Percentiles rank a stretch among this genome's conserved stretches.
phyloP scores from a whole-genome alignment of 2,329 filamentous ascomycete species.

The Bipolaris oryzae region DNA sequence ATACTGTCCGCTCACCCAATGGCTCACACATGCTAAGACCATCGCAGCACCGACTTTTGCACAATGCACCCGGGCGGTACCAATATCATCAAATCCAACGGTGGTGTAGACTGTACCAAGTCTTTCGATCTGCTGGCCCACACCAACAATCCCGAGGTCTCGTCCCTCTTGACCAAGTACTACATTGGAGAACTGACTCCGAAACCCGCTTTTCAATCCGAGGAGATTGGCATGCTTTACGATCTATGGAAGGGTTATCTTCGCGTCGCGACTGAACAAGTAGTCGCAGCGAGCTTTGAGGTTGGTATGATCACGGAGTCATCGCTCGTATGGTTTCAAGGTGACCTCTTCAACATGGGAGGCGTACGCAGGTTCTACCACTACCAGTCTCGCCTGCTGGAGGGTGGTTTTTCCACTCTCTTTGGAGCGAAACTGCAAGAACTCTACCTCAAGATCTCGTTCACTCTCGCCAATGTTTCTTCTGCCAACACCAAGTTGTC shows the following conservation, averaged over 20 bases:
- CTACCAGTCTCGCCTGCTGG: constrained; percentile 32
- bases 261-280: constrained; percentile 27
- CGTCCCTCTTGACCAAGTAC: constrained; percentile 45
- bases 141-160: constrained; percentile 76
- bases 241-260: constrained; percentile 33
- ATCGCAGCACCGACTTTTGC: constrained; percentile 72
- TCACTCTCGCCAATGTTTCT: constrained; percentile 35
- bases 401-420: constrained; percentile 29
- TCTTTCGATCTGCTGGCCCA: constrained; percentile 93
- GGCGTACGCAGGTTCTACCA: constrained; percentile 36
- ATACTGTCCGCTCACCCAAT: background rate
- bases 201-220: constrained; percentile 26
- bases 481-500: constrained; percentile 47
- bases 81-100: constrained; percentile 82
- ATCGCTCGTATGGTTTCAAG: constrained; percentile 33
- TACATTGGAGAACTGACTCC: constrained; percentile 32
- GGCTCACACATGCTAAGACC: constrained; percentile 1
- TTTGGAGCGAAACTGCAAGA: constrained; percentile 35
- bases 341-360: constrained; percentile 36
- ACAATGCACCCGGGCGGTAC: constrained; percentile 81
- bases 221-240: constrained; percentile 33
- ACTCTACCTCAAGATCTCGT: constrained; percentile 35
- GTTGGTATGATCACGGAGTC: constrained; percentile 33
- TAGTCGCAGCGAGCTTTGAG: constrained; percentile 32
- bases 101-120: constrained; percentile 85